Evolutionary conservation across 164 flowering plant genomes (phyloP), one percentile per base, ranked within the genome.

Genomic region (Amborella trichopoda): DNA sequence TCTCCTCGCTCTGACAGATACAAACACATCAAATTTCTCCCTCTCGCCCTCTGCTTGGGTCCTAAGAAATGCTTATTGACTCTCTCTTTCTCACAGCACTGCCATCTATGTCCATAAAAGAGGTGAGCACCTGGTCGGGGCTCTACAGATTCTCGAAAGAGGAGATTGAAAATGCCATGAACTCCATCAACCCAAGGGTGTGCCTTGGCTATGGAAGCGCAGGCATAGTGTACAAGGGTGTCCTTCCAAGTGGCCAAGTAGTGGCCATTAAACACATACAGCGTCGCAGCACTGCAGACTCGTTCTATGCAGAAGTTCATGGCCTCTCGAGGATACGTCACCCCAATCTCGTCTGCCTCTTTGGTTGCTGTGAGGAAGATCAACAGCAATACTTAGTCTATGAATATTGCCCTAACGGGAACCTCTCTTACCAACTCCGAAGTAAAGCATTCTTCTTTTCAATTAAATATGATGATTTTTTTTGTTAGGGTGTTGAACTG

Each of bases 211-310:
- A 74, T 0, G 91, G 86, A 24, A 81, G 91, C 50, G 87, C 87
- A 0, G 93, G 93, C 1, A 60, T 54, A 3, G 93, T 82, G 16
- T 82, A 75, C 53, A 75, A 68, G 51, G 93, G 82, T 3, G 44
- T 70, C 40, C 61, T 83, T 44, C 93, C 87, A 0, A 80, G 93
- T 37, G 93, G 93, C 23, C 87, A 80, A 54, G 40, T 52, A 9
- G 80, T 83, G 20, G 93, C 87, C 5, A 68, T 80, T 54, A 83
- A 83, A 55, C 82, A 79, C 44, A 75, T 83, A 20, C 48, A 57
- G 52, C 69, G 64, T 58, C 62, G 62, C 63, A 75, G 55, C 54
- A 54, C 48, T 1, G 47, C 74, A 11, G 80, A 75, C 48, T 67
- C 87, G 2, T 82, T 82, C 48, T 62, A 50, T 0, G 59, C 78